Evolutionary conservation across 2,329 filamentous ascomycete genomes (phyloP).

Genomic region (Paraphaeosphaeria sporulosa): DNA sequence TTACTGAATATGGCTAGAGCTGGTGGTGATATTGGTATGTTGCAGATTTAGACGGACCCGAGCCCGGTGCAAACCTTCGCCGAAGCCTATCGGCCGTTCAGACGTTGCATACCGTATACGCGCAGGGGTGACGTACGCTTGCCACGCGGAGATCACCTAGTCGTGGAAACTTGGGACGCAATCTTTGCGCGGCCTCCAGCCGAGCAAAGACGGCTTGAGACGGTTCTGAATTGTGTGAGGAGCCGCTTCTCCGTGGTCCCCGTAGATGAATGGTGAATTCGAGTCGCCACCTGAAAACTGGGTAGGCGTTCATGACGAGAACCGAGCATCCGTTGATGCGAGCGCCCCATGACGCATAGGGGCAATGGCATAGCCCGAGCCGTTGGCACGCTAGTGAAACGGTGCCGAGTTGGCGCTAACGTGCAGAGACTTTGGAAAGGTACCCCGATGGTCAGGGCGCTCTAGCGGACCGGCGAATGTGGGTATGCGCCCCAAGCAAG

Average conservation of each 20-base stretch:
- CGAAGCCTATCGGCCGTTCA: not conserved
- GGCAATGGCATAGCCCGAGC: not conserved
- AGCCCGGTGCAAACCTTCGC: not conserved
- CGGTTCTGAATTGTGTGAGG: not conserved
- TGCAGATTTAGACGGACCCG: not conserved
- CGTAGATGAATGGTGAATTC: not conserved
- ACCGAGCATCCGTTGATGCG: not conserved
- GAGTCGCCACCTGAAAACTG: not conserved
- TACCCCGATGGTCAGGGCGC: not conserved
- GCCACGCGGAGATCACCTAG: not conserved
- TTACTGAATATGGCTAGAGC: not conserved
- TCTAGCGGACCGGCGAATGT: not conserved
- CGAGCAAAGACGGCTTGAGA: not conserved
- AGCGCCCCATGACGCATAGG: not conserved
- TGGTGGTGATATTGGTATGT: not conserved
- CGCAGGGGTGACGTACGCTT: not conserved
- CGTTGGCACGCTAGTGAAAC: not conserved
- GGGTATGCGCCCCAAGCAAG: not conserved
- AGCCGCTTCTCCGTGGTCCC: not conserved
- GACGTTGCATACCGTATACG: not conserved
- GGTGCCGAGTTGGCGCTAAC: not conserved
- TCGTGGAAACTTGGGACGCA: not conserved
- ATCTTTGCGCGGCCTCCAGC: not conserved
- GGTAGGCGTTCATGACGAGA: not conserved
- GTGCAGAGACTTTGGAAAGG: not conserved